Evolutionary conservation across 1,139 yeast genomes (phyloP).

Genomic region (Yamadazyma friedrichii): DNA sequence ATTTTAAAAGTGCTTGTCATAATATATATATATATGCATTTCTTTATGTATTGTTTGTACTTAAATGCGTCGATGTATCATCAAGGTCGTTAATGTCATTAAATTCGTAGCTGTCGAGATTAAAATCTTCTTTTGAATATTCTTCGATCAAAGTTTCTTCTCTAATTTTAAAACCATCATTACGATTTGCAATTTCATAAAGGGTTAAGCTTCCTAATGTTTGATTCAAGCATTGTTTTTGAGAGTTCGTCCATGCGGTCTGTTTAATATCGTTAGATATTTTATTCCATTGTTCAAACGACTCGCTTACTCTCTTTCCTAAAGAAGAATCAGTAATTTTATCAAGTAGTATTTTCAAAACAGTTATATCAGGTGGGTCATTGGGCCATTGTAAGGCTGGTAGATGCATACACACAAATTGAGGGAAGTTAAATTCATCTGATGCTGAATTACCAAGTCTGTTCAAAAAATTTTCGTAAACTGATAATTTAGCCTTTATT

Average conservation of each 20-base stretch:
- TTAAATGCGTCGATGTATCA: background rate
- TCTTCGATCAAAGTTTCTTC: constrained; percentile 1
- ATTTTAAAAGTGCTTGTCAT: too few relatives aligned
- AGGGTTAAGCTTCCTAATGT: constrained; percentile 5
- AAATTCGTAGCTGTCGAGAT: constrained; percentile 2
- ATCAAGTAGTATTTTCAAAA: background rate
- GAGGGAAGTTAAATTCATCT: constrained; percentile 13
- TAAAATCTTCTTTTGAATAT: constrained; percentile 1
- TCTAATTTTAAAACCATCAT: background rate
- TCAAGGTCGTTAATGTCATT: constrained; percentile 2
- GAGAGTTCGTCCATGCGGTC: constrained; percentile 7
- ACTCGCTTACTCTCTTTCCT: background rate
- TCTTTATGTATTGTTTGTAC: too few relatives aligned
- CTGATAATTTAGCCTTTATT: constrained; percentile 20
- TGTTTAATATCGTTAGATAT: constrained; percentile 5
- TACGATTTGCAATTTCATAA: constrained; percentile 6
- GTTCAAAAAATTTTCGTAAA: constrained; percentile 17
- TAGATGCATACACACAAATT: constrained; percentile 12
- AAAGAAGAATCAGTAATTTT: background rate
- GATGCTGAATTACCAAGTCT: constrained; percentile 15
- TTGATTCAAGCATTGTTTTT: constrained; percentile 3
- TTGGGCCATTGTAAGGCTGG: constrained; percentile 20
- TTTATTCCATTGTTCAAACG: constrained; percentile 8
- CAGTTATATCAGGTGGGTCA: constrained; percentile 10
- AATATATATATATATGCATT: background rate